These are phyloP conservation scores for Colletotrichum graminicola DNA, from an alignment of 2,329 filamentous ascomycete genomes.

Conservation along the genomic window DNA sequence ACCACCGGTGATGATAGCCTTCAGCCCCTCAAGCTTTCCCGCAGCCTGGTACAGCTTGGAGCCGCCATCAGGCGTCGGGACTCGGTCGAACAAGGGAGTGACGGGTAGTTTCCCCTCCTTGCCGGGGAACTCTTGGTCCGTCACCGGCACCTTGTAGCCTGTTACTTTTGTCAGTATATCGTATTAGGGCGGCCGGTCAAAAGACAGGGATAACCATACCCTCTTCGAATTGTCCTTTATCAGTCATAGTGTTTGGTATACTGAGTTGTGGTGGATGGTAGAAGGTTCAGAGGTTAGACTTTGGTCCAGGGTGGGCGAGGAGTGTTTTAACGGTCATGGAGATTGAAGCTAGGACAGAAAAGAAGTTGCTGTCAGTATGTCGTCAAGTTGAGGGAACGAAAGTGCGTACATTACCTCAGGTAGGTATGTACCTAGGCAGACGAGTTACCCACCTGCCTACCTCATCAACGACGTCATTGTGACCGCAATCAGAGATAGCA, in stretches of 20 bases:
- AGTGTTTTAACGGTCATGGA: background rate
- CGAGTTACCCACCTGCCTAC: slow-evolving; percentile 35
- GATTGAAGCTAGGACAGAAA: background rate
- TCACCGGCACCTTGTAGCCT: slow-evolving; percentile 57
- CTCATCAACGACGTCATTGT: slow-evolving; percentile 42
- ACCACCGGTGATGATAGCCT: slow-evolving; percentile 83
- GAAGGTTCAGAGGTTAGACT: background rate
- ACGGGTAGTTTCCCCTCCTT: slow-evolving; percentile 63
- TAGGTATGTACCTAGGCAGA: no score
- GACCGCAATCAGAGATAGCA: slow-evolving; percentile 30
- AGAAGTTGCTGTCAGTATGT: slow-evolving; percentile 5
- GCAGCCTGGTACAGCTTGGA: slow-evolving; percentile 80
- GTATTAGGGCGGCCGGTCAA: no score
- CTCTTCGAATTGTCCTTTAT: slow-evolving; percentile 43
- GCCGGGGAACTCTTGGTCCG: slow-evolving; percentile 57
- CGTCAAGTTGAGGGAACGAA: slow-evolving; percentile 14
- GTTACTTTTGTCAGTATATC: background rate
- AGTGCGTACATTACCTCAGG: background rate
- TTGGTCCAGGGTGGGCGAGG: no score
- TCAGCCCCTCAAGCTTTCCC: slow-evolving; percentile 80
- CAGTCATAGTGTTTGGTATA: slow-evolving; percentile 18
- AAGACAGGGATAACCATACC: slow-evolving; percentile 17
- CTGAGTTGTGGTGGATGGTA: background rate
- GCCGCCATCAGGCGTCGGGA: slow-evolving; percentile 76
- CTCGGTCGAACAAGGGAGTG: slow-evolving; percentile 71